Percentiles rank a stretch among this genome's conserved stretches.
Evolutionary conservation across 2,329 filamentous ascomycete genomes (phyloP).

Genomic region (Sclerotinia borealis): DNA sequence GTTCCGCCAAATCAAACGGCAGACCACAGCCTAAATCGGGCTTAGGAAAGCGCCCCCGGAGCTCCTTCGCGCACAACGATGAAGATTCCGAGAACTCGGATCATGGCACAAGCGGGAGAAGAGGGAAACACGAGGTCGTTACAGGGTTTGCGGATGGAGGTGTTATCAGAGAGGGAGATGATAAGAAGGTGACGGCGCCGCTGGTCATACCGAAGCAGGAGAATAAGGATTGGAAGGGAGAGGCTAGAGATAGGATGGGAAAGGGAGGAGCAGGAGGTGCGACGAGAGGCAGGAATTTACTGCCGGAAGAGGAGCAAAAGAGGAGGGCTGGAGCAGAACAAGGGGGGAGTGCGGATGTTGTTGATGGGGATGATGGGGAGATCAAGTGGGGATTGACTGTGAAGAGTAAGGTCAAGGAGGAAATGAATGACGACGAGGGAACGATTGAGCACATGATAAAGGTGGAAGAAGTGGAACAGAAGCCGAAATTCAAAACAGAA

Average conservation of each 20-base stretch:
- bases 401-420: conserved; percentile 34
- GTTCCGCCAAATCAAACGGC: conserved; percentile 22
- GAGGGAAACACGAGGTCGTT: conserved; percentile 41
- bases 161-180: conserved; percentile 34
- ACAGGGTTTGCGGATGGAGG: conserved; percentile 46
- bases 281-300: conserved; percentile 42
- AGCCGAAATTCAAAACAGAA: conserved; percentile 36
- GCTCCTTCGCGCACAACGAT: conserved; percentile 52
- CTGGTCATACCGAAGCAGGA: conserved; percentile 52
- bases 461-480: conserved; percentile 26
- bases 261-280: conserved; percentile 34
- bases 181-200: conserved; percentile 26
- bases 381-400: conserved; percentile 44
- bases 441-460: conserved; percentile 11
- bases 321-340: conserved; percentile 34
- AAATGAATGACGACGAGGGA: conserved; percentile 23
- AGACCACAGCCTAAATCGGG: conserved; percentile 25
- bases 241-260: conserved; percentile 40
- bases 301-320: conserved; percentile 49
- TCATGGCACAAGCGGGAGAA: conserved; percentile 37
- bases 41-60: conserved; percentile 38
- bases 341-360: conserved; percentile 29
- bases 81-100: conserved; percentile 43
- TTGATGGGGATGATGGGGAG: conserved; percentile 38
- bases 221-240: conserved; percentile 59